Base-by-base conservation (phyloP, 495 filamentous ascomycete genomes). In the Penicillium waksmanii region DNA sequence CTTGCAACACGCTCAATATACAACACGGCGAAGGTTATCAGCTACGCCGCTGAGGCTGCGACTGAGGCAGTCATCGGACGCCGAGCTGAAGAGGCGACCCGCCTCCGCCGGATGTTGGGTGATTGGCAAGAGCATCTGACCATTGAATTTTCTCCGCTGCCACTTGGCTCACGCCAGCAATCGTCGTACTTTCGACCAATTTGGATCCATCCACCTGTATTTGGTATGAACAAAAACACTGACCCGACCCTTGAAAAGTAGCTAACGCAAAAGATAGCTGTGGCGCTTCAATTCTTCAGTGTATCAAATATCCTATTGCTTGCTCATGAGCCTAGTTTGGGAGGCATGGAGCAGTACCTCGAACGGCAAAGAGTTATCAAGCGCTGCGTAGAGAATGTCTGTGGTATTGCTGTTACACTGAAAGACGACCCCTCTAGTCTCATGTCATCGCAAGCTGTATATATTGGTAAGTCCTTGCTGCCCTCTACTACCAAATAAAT, bases 371-470 rank as follows among this genome's bases (percentile, higher is more conserved):
- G 34, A 15, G 34, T 38, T 3, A 64, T 70, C 1, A 47, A 62
- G 36, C 58, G 58, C 17, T 61, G 57, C 19, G 58, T 64, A n/a
- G 60, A 66, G 47, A 35, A 58, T 12, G 64, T 70, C 15, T 67
- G 62, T 59, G 62, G 65, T 5, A 67, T 70, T 55, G 68, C 62
- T 17, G 62, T 64, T 56, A 60, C 53, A 1, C 17, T 70, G 6
- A 67, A 62, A 27, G 68, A 70, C 43, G 51, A 56, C 25, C 46
- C 60, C 25, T 70, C 68, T 7, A 56, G 62, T 34, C 42, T 70
- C 7, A 70, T 70, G 56, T 70, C 68, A n/a, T 67, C 68, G n/a
- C 68, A 70, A 53, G 63, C 62, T 44, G 27, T 70, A 31, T 70
- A 58, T 21, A 65, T 68, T 17, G 65, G 65, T 64, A 56, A 18